Conservation (phyloP, 805 yeast genomes). For the Candida cerambycidarum region DNA sequence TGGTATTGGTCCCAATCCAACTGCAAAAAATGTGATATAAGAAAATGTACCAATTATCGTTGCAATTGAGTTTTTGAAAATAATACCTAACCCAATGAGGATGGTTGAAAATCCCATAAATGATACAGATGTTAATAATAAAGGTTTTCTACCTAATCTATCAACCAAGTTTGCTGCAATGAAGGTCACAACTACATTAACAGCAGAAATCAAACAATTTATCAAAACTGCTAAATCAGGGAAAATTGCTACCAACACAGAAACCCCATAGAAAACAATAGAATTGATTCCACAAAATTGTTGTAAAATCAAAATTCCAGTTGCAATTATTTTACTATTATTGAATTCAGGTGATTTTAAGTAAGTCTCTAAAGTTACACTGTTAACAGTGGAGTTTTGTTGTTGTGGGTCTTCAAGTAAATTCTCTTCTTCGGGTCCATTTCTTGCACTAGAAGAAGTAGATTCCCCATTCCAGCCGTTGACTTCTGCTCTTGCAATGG, state of each 20-base stretch:
- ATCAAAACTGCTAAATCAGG: constrained; percentile 71
- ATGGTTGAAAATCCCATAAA: constrained; percentile 69
- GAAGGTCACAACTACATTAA: constrained; percentile 74
- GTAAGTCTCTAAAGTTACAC: constrained; percentile 42
- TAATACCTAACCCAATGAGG: constrained; percentile 66
- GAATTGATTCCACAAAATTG: constrained; percentile 93
- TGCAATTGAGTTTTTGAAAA: constrained; percentile 42
- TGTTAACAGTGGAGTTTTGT: not conserved
- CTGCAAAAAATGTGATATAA: constrained; percentile 83
- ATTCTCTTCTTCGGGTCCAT: constrained; percentile 14
- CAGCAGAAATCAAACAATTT: constrained; percentile 72
- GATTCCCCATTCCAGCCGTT: constrained; percentile 28
- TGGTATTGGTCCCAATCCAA: constrained; percentile 95
- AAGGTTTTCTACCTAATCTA: constrained; percentile 64
- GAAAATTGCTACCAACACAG: constrained; percentile 67
- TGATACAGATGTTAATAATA: constrained; percentile 57
- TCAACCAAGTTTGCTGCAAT: constrained; percentile 77
- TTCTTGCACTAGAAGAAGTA: constrained; percentile 9
- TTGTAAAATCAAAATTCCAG: constrained; percentile 76
- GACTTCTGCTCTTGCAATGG: constrained; percentile 35
- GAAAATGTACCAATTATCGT: constrained; percentile 65
- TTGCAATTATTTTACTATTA: constrained; percentile 63
- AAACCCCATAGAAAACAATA: constrained; percentile 89
- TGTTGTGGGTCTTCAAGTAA: constrained; percentile 6
- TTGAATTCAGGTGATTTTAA: constrained; percentile 50